Base-by-base conservation (phyloP, 352 stramenopile species). In the Albugo laibachii region DNA sequence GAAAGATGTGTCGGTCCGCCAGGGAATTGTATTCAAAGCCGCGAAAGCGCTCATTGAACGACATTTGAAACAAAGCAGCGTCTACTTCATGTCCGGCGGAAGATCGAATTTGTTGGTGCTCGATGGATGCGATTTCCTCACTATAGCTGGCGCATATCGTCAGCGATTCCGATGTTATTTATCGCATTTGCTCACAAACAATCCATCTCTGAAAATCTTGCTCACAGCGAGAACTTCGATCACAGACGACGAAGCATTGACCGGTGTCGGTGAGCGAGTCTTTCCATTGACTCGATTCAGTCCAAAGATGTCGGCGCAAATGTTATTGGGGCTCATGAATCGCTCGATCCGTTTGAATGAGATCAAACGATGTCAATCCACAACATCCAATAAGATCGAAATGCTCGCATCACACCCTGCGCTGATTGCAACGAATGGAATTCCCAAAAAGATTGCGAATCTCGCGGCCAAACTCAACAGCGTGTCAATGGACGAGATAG, bases 261-360 rank as follows among this genome's bases (percentile, higher is more conserved):
- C 64, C n/a, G 73, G 73, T 1, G 68, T 83, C 14, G 73, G 73
- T 19, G 73, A 85, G 20, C 67, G 69, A 3, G 60, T 85, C 42
- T 85, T 80, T 36, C 63, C 59, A 20, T 60, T 85, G 12, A 69
- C 62, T 15, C 72, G 62, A 24, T 85, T 85, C 57, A 64, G 66
- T 15, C 62, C 72, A 41, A 83, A 83, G 53, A 81, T 63, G 54
- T 56, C 73, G 15, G 77, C 69, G 6, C 81, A 77, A 56, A 73
- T 85, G 69, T 53, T 85, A 6, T 58, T 85, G 43, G 77, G 69
- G 55, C 62, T 85, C 16, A 64, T 83, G 54, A 85, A 70, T 46
- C 73, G 73, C 12, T 66, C 69, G 0, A 80, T 85, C 46, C 69
- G 69, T 16, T 20, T 80, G 5, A 70, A 85, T 36, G 73, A 85